Evolutionary conservation across 2,329 filamentous ascomycete species (phyloP).

Genomic region (Epichloe uncinata): DNA sequence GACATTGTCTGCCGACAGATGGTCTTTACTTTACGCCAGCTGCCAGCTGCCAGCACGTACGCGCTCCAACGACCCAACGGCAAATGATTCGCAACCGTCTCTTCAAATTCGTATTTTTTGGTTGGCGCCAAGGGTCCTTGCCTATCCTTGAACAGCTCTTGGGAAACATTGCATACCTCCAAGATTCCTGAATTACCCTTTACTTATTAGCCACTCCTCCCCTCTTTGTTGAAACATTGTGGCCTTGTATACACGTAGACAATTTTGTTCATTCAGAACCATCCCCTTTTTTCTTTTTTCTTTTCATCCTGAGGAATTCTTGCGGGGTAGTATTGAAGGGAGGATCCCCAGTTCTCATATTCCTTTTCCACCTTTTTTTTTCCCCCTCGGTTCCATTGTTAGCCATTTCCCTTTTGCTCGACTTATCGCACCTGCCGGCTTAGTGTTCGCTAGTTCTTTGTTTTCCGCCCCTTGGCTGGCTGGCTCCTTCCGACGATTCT

Average conservation of each 20-base stretch:
- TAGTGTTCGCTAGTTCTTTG: conserved; percentile 4
- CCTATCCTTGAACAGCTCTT: not conserved
- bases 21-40: no score
- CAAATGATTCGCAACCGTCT: conserved; percentile 1
- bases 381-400: not conserved
- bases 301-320: conserved; percentile 3
- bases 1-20: no score
- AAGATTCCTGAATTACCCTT: not conserved
- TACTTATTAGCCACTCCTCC: not conserved
- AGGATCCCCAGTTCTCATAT: not conserved
- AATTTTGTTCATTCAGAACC: not conserved
- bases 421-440: conserved; percentile 3
- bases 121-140: not conserved
- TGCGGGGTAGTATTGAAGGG: conserved; percentile 4
- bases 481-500: not conserved
- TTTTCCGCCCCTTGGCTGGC: not conserved
- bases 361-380: not conserved
- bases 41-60: not conserved
- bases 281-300: not conserved
- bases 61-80: not conserved
- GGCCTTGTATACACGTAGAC: not conserved
- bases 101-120: not conserved
- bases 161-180: not conserved
- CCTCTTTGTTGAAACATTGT: not conserved
- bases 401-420: not conserved